Evolutionary conservation across 2,329 filamentous ascomycete genomes (phyloP).

Genomic region (Nemania diffusa): DNA sequence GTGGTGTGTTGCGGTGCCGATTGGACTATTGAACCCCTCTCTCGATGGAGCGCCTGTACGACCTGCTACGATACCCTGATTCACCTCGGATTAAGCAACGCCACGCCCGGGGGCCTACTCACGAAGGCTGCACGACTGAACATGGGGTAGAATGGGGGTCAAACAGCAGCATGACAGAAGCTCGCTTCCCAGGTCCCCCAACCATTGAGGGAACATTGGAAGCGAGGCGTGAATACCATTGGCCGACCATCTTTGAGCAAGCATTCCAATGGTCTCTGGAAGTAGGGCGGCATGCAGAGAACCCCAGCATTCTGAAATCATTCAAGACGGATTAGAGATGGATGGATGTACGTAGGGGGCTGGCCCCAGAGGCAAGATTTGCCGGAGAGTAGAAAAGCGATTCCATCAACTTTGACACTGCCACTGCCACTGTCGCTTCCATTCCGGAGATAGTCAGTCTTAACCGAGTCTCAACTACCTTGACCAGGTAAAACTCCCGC

Average conservation of each 20-base stretch:
- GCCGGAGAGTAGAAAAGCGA: conserved; percentile 6
- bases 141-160: conserved; percentile 37
- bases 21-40: conserved; percentile 35
- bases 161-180: conserved; percentile 31
- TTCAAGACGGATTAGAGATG: conserved; percentile 6
- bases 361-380: conserved; percentile 5
- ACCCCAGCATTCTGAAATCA: conserved; percentile 24
- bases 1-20: conserved; percentile 39
- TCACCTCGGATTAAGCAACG: conserved; percentile 32
- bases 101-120: conserved; percentile 24
- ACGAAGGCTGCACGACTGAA: conserved; percentile 28
- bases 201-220: conserved; percentile 24
- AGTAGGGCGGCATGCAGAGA: conserved; percentile 30
- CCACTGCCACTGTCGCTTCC: conserved; percentile 24
- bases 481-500: conserved; percentile 22
- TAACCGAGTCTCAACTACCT: conserved; percentile 21
- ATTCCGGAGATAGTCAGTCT: conserved; percentile 14
- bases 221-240: conserved; percentile 21
- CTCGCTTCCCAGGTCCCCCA: conserved; percentile 9
- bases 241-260: conserved; percentile 17
- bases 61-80: conserved; percentile 25
- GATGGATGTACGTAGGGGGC: background rate
- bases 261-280: conserved; percentile 14
- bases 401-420: background rate
- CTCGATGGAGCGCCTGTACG: conserved; percentile 23